Evolutionary conservation across 2,329 filamentous ascomycete species (phyloP), one percentile per base, ranked within the genome.

Genomic region (Diaporthe caulivora): DNA sequence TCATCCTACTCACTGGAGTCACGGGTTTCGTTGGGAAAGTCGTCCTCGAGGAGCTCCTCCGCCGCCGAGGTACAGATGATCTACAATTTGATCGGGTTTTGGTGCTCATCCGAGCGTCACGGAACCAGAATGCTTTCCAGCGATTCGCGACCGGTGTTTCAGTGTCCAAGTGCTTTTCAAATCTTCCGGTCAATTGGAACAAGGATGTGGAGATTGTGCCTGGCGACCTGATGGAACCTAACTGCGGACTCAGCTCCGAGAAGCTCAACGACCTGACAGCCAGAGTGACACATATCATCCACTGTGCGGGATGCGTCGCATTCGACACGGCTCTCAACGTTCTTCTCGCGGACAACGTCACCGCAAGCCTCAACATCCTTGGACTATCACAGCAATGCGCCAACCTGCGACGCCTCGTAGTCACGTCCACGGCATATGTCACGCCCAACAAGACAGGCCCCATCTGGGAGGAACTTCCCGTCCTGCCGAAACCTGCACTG

Each of bases 11-110:
- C 21, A 76, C 75, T 42, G 75, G 75, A 24, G 75, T 73, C 26
- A 76, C 75, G 24, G 75, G 74, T 1, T 76, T 76, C 40, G 68
- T 76, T n/a, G 75, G 75, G 9, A 76, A 75, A 29, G 75, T 76
- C 21, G 71, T 74, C 11, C 64, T 76, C 18, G 73, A 75, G 58
- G 75, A 76, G 34, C 74, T 76, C 51, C 13, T 76, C 13, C 53
- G 75, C 40, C 67, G 71, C 26, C 62, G 57, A 18, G 37, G 11
- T 10, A 18, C 68, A 21, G 21, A 29, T 9, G 57, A 55, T 21
- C 24, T 75, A 17, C 55, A 73, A 5, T 75, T 73, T 37, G 62
- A 75, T 29, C 55, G 58, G 13, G 31, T 75, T 18, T 1, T 74
- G 17, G 62, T 75, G 9, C 37, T 71, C 31, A 70, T 75, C 49